Conservation (phyloP, 1,284 basidiomycete genomes). For the Ustilago crameri region DNA sequence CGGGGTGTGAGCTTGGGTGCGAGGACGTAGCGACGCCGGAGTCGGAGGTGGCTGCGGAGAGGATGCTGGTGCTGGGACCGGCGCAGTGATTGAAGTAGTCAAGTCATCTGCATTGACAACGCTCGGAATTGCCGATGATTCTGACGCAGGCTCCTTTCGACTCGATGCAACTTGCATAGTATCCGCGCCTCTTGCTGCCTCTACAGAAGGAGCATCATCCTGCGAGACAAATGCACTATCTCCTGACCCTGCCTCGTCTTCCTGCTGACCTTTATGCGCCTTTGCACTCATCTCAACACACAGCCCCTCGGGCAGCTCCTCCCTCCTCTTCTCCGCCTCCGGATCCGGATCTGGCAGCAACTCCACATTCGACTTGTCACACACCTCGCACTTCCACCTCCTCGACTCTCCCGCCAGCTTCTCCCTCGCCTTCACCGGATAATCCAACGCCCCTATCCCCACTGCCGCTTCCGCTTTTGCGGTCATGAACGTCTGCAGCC, state of each 20-base stretch:
- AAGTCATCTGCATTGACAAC: not conserved
- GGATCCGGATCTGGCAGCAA: slow-evolving; percentile 38
- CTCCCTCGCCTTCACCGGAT: slow-evolving; percentile 86
- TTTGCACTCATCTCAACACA: slow-evolving; percentile 24
- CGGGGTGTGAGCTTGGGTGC: not conserved
- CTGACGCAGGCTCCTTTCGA: not conserved
- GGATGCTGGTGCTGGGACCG: not conserved
- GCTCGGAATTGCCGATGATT: slow-evolving; percentile 3
- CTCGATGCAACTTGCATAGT: not conserved
- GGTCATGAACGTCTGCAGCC: slow-evolving; percentile 67
- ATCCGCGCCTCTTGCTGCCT: not conserved
- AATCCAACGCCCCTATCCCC: slow-evolving; percentile 90
- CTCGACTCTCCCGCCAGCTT: slow-evolving; percentile 68
- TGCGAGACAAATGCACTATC: not conserved
- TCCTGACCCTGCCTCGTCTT: not conserved
- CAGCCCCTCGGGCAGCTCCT: slow-evolving; percentile 29
- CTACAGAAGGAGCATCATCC: not conserved
- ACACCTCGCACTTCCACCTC: slow-evolving; percentile 49
- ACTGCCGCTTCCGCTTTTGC: slow-evolving; percentile 77
- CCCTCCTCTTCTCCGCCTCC: slow-evolving; percentile 2
- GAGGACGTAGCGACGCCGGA: not conserved
- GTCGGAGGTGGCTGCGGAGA: slow-evolving; percentile 2
- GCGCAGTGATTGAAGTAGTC: not conserved
- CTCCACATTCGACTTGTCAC: slow-evolving; percentile 36
- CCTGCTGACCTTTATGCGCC: slow-evolving; percentile 10